Percentiles rank a stretch among this genome's conserved stretches.
Conservation (phyloP, 176 grass and related monocot genomes). For the Areca catechu region DNA sequence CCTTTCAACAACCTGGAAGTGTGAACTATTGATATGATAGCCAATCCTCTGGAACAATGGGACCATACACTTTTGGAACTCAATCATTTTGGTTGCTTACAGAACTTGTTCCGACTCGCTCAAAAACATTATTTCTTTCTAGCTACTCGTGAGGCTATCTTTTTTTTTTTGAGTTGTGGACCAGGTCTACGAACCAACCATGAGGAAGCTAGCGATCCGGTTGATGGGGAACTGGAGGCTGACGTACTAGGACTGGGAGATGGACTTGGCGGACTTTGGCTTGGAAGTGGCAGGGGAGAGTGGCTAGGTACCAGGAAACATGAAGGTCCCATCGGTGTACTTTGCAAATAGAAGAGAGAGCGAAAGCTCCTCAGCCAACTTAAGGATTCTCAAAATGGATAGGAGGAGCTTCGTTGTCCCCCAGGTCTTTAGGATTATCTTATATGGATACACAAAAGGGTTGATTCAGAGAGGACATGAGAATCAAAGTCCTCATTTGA, state of each 20-base stretch:
- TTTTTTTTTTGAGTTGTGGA: too few relatives aligned
- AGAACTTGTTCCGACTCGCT: constrained; percentile 10
- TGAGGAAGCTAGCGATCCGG: too few relatives aligned
- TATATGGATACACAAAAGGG: too few relatives aligned
- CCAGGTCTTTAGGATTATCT: constrained; percentile 89
- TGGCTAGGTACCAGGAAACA: constrained; percentile 69
- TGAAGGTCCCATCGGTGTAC: constrained; percentile 73
- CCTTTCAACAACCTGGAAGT: constrained; percentile 16
- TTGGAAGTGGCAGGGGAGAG: too few relatives aligned
- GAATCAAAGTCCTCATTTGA: too few relatives aligned
- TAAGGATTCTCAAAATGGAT: constrained; percentile 66
- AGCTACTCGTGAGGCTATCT: constrained; percentile 6
- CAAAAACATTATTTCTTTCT: constrained; percentile 14
- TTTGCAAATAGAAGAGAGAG: constrained; percentile 53
- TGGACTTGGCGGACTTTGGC: too few relatives aligned
- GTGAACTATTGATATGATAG: background rate
- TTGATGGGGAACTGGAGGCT: too few relatives aligned
- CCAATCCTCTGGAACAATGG: constrained; percentile 8
- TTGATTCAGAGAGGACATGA: too few relatives aligned
- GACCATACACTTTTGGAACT: constrained; percentile 3
- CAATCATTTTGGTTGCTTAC: background rate
- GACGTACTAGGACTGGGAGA: too few relatives aligned
- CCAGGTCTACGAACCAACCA: too few relatives aligned
- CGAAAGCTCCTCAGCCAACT: constrained; percentile 49
- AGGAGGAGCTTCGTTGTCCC: constrained; percentile 77